A percentile compares a stretch with the other conserved stretches of the same genome.
Conservation (phyloP, 306 rosid genomes). For the Fragaria nilgerrensis region DNA sequence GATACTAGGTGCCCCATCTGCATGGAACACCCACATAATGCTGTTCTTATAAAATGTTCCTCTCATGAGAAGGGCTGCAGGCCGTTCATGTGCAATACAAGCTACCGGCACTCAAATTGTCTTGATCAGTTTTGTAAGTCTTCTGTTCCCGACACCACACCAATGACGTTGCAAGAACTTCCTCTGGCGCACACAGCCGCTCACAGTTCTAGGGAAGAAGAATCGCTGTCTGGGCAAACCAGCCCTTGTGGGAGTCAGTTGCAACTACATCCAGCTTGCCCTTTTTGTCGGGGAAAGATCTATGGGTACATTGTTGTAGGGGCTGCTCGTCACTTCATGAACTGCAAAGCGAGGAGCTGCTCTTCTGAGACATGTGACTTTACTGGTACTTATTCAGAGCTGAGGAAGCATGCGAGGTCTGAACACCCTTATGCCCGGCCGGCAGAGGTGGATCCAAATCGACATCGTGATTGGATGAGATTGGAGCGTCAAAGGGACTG, state of each 20-base stretch:
- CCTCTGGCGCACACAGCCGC: conserved; percentile 45
- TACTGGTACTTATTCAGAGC: conserved; percentile 63
- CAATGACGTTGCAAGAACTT: conserved; percentile 50
- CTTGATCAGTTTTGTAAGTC: conserved; percentile 79
- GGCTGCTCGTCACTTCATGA: conserved; percentile 65
- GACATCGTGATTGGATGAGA: conserved; percentile 61
- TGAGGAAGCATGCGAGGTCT: conserved; percentile 78
- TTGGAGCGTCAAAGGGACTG: conserved; percentile 61
- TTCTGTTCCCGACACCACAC: conserved; percentile 45
- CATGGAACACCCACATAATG: conserved; percentile 79
- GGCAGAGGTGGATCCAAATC: conserved; percentile 59
- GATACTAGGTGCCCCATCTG: conserved; percentile 77
- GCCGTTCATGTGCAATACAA: conserved; percentile 81
- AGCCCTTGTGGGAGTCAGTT: conserved; percentile 34
- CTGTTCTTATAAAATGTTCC: conserved; percentile 69
- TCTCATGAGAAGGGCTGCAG: conserved; percentile 72
- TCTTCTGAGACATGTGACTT: conserved; percentile 68
- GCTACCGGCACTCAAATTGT: conserved; percentile 83
- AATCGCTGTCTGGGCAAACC: conserved; percentile 32
- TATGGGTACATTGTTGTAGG: conserved; percentile 60
- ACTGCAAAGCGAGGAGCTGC: conserved; percentile 62
- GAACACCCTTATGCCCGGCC: conserved; percentile 77
- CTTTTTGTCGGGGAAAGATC: conserved; percentile 81
- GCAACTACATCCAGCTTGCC: conserved; percentile 53
- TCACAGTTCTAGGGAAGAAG: conserved; percentile 35